A percentile compares a stretch with the other conserved stretches of the same genome.
phyloP scores from a whole-genome alignment of 2,329 filamentous ascomycete genomes.

The Colletotrichum lini region DNA sequence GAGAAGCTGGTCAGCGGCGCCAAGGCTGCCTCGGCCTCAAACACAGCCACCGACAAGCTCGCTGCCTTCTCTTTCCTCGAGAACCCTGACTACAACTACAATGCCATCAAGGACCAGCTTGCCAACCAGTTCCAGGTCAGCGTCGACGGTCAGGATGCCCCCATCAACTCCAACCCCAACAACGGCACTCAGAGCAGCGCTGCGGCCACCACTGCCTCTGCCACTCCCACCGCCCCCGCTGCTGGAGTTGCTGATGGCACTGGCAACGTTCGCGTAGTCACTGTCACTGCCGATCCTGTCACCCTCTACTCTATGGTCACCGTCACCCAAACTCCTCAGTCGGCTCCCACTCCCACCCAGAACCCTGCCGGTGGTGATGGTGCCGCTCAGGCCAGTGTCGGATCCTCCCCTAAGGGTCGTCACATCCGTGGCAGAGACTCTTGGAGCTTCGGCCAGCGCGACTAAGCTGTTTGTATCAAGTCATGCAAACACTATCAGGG shows the following conservation, averaged over 20 bases:
- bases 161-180: constrained; percentile 34
- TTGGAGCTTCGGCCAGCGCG: constrained; percentile 37
- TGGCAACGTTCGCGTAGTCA: constrained; percentile 32
- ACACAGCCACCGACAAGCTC: constrained; percentile 38
- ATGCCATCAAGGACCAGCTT: constrained; percentile 63
- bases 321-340: constrained; percentile 54
- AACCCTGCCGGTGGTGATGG: constrained; percentile 56
- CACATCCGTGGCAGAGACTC: constrained; percentile 36
- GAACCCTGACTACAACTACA: constrained; percentile 58
- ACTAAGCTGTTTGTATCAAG: constrained; percentile 13
- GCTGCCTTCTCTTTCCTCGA: constrained; percentile 50
- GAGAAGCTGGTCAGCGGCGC: constrained; percentile 27
- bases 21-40: constrained; percentile 36
- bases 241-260: constrained; percentile 7
- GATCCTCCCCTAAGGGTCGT: constrained; percentile 39
- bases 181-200: constrained; percentile 44
- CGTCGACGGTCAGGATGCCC: constrained; percentile 49
- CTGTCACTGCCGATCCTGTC: constrained; percentile 42
- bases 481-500: constrained; percentile 1
- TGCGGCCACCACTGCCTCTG: constrained; percentile 42
- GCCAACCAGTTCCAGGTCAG: constrained; percentile 61
- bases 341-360: constrained; percentile 54
- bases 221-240: constrained; percentile 25
- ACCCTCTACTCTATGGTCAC: constrained; percentile 49
- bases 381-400: constrained; percentile 36